Base-by-base conservation (phyloP, 306 rosid genomes). In the Vicia sativa region DNA sequence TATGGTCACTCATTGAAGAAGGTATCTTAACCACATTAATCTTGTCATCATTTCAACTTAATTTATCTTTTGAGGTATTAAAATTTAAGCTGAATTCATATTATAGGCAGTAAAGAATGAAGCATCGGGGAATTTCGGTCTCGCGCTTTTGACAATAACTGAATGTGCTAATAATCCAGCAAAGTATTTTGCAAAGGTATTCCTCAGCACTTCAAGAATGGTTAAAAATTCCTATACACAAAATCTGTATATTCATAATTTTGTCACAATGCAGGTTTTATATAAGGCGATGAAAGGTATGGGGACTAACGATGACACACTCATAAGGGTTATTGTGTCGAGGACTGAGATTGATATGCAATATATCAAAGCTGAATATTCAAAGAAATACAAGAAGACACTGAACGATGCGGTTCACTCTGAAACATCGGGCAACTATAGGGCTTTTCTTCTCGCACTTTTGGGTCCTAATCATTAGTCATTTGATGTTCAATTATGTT, bases 331-430 rank as follows among this genome's bases (percentile, higher is more conserved):
- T 3, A 77, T 87, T 75, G 95, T 85, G 65, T 78, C 96, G 43
- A 87, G 95, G 60, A 61, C 90, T 39, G 95, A 90, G 71, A 70
- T 85, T 14, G 91, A 90, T 60, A 85, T 90, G 96, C 91, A 79
- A 53, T 85, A 85, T 68, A 79, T 87, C 72, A 86, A 86, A 80
- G 79, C 72, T 13, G 90, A 84, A 68, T 90, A 87, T 55, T 52
- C 18, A 10, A 86, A 71, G 67, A 82, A 85, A 57, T 81, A 84
- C 63, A 67, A 52, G 55, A 80, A 86, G 68, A 73, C 88, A 2
- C 57, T 87, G 73, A 78, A 84, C 18, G 81, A 85, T 75, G 87
- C 82, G 5, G 95, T 90, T 71, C 84, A 79, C 49, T 87, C 96
- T 1, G 96, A 90, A 72, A 90, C 92, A 10, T 84, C 91, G 3